Percentiles rank a stretch among this genome's conserved stretches.
phyloP scores from a whole-genome alignment of 2,329 filamentous ascomycete genomes.

The Xylaria sp. region DNA sequence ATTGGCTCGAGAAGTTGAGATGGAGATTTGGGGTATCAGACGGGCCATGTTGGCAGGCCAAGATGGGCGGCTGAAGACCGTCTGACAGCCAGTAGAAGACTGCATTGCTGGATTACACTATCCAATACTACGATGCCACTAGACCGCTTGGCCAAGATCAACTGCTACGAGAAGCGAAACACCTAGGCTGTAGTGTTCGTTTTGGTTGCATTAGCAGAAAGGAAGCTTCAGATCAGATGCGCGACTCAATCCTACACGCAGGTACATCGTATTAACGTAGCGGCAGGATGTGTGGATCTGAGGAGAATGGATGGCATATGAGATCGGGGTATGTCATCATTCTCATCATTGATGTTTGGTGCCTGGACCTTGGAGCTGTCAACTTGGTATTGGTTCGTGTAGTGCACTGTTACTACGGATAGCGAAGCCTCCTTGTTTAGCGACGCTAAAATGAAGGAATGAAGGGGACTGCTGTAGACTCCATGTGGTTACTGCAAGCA shows the following conservation, averaged over 20 bases:
- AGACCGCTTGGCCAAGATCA: conserved; percentile 15
- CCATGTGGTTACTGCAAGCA: neutral
- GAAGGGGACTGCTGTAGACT: conserved; percentile 4
- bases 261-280: conserved; percentile 3
- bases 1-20: conserved; percentile 16
- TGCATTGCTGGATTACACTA: neutral
- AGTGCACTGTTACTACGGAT: conserved; percentile 15
- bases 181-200: neutral
- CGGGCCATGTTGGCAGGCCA: conserved; percentile 5
- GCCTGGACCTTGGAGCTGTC: neutral
- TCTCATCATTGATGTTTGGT: neutral
- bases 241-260: conserved; percentile 20
- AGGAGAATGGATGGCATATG: conserved; percentile 4
- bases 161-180: conserved; percentile 16
- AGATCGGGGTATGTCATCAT: conserved; percentile 8
- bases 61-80: conserved; percentile 15
- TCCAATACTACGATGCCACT: conserved; percentile 12
- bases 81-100: conserved; percentile 9
- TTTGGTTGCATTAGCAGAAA: conserved; percentile 12
- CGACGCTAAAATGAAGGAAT: conserved; percentile 26
- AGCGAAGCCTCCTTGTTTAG: conserved; percentile 16
- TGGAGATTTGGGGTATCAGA: conserved; percentile 17
- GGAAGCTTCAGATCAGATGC: conserved; percentile 22
- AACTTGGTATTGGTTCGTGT: conserved; percentile 14
- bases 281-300: conserved; percentile 6